phyloP scores from a whole-genome alignment of 2,329 filamentous ascomycete genomes.

The Septoria petroselini region DNA sequence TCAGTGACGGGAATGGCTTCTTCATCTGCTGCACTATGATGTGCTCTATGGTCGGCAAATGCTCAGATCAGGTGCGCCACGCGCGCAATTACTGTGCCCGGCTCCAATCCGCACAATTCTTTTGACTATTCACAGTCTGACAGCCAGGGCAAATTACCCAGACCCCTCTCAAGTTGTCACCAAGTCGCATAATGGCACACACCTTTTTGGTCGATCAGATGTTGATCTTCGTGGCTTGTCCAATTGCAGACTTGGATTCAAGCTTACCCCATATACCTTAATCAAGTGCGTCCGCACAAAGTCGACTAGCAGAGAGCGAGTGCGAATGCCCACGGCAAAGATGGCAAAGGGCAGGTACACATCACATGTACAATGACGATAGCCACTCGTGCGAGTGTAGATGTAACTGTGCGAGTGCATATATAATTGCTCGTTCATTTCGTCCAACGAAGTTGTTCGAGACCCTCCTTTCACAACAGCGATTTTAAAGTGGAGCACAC shows the following conservation, averaged over 20 bases:
- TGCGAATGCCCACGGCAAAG: slow-evolving; percentile 8
- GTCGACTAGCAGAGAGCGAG: not conserved
- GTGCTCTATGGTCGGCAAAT: no score
- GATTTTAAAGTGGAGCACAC: no score
- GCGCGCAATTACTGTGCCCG: no score
- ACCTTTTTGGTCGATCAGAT: slow-evolving; percentile 4
- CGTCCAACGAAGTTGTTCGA: not conserved
- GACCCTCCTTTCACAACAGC: no score
- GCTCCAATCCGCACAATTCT: no score
- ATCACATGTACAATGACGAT: not conserved
- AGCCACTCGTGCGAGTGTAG: not conserved
- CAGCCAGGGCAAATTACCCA: no score
- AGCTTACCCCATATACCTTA: slow-evolving; percentile 2
- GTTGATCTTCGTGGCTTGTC: not conserved
- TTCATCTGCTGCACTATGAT: no score
- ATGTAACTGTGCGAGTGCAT: not conserved
- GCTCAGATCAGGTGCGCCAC: no score
- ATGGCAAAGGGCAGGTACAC: not conserved
- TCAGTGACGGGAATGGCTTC: no score
- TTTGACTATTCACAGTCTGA: no score
- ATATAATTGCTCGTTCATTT: not conserved
- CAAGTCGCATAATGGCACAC: slow-evolving; percentile 1
- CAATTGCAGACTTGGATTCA: not conserved
- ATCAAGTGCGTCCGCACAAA: slow-evolving; percentile 8
- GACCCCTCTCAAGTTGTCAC: slow-evolving; percentile 6